Base-by-base conservation (phyloP, 2,329 filamentous ascomycete species). In the Dendryphion nanum region DNA sequence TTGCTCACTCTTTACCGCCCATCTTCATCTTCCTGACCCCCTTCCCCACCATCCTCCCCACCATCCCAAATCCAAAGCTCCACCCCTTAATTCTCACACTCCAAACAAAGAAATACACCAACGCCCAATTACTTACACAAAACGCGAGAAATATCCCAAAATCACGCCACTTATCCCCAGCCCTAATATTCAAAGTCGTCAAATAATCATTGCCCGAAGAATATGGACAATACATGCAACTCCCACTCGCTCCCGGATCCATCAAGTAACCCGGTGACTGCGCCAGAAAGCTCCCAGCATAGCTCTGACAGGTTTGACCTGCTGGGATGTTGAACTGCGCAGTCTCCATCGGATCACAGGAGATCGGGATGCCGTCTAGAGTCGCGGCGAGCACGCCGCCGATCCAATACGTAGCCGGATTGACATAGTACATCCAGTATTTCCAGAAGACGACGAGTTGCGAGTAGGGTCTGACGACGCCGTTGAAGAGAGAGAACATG, bases 91-190 rank as follows among this genome's bases (percentile, higher is more conserved):
- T 78, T 14, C 85, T 74, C 5, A 87, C 82, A 3, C 79, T 83
- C 65, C 84, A 89, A 40, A 89, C 81, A 57, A 89, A 88, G 66
- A 88, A 86, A 60, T 86, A 86, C 1, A 88, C 83, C 37, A 89
- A 63, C 28, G 75, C 67, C 81, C 81, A 88, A 55, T 88, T 89
- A 35, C 78, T 82, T 12, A 85, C 67, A 36, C 78, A 79, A 59
- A 88, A 89, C 2, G 78, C 80, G 6, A 86, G 50, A 68, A 89
- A 86, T 43, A 89, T 82, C 6, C 83, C 85, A 50, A 88, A 85
- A 59, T 83, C 72, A 30, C 78, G 68, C 85, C 85, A 89, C 66
- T 87, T 87, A 37, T 89, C 74, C 15, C 56, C 62, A 0, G 69
- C 63, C 4, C 69, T 56, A 37, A 81, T 73, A 48, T 81, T 80